phyloP scores from a whole-genome alignment of 2,329 filamentous ascomycete genomes.

The Apiospora saccharicola region DNA sequence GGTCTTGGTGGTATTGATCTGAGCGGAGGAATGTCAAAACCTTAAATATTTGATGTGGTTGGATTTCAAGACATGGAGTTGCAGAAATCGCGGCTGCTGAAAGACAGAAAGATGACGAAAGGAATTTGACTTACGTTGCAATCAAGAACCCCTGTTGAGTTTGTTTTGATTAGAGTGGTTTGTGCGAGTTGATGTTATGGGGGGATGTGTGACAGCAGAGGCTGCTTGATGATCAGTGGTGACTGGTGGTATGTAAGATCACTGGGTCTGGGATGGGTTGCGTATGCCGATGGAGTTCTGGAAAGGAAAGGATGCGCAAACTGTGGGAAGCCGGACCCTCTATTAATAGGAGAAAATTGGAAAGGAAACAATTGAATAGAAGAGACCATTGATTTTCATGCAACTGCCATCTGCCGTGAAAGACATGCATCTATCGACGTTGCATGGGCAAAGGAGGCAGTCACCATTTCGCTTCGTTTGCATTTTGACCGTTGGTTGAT shows the following conservation, averaged over 20 bases:
- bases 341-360: background rate
- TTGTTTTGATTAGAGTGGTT: conserved; percentile 21
- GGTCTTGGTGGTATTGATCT: background rate
- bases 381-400: background rate
- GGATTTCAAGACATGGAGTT: background rate
- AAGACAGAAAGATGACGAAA: background rate
- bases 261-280: background rate
- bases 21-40: background rate
- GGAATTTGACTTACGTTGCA: background rate
- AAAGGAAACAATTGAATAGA: background rate
- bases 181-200: conserved; percentile 3
- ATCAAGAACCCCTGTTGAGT: background rate
- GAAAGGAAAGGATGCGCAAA: background rate
- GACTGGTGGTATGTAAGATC: background rate
- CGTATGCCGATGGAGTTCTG: background rate
- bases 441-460: conserved; percentile 3
- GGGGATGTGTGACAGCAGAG: conserved; percentile 8
- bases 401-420: background rate
- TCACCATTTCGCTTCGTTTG: background rate
- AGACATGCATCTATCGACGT: background rate
- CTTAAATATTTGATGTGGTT: background rate
- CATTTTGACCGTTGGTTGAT: background rate
- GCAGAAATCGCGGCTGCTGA: background rate
- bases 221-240: conserved; percentile 7
- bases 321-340: background rate